Evolutionary conservation across 2,329 filamentous ascomycete species (phyloP).

Genomic region (Diaporthe amygdali): DNA sequence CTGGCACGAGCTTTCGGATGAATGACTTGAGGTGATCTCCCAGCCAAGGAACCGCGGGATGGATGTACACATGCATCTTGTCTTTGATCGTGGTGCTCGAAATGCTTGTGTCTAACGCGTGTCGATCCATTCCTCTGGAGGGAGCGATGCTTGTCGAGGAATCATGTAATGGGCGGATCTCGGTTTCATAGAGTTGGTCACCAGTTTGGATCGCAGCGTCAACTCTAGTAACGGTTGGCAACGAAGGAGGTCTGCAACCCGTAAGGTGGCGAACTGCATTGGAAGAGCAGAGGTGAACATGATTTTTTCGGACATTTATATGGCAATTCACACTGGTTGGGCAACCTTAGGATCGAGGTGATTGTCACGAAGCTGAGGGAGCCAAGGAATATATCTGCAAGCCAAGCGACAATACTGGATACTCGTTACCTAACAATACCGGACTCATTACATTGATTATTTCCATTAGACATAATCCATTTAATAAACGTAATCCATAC

Average conservation of each 20-base stretch:
- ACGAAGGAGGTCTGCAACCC: not conserved
- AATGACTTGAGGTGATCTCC: constrained; percentile 37
- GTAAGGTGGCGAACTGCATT: not conserved
- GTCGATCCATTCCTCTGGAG: constrained; percentile 10
- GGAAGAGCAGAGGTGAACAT: not conserved
- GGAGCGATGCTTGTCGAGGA: constrained; percentile 1
- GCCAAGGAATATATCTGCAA: constrained; percentile 1
- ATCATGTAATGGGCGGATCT: constrained; percentile 1
- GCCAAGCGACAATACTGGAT: not conserved
- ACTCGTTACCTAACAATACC: constrained; percentile 4
- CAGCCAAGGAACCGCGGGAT: constrained; percentile 36
- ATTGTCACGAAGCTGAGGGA: not conserved
- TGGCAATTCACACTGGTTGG: not conserved
- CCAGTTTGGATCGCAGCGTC: not conserved
- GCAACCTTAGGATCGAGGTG: not conserved
- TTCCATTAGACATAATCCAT: constrained; percentile 9
- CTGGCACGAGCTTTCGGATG: constrained; percentile 35
- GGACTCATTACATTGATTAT: not conserved
- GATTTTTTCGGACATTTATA: not conserved
- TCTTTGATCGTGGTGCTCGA: constrained; percentile 1
- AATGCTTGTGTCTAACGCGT: not conserved
- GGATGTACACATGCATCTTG: constrained; percentile 34
- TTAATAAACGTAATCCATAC: not conserved
- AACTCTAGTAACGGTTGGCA: not conserved
- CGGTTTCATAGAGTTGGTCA: not conserved